phyloP scores from a whole-genome alignment of 768 basidiomycete genomes.

The Leccinum longicurvipes region DNA sequence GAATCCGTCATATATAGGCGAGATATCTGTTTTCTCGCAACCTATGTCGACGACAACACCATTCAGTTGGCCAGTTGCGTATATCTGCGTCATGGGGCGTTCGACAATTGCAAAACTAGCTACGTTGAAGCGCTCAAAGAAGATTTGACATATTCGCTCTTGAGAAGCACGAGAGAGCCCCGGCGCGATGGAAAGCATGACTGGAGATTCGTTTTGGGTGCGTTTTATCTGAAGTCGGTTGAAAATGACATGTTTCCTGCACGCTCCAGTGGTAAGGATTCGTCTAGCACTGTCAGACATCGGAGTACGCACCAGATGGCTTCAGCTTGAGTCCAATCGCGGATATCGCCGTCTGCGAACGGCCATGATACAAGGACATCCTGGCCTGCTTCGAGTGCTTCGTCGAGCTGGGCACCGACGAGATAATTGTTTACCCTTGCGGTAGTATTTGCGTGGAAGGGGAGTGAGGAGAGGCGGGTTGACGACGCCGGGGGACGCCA shows the following conservation, averaged over 20 bases:
- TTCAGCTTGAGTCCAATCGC: conserved; percentile 82
- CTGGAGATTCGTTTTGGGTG: conserved; percentile 83
- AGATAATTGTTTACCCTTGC: conserved; percentile 74
- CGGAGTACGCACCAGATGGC: conserved; percentile 70
- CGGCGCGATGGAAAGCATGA: conserved; percentile 67
- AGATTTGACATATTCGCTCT: conserved; percentile 75
- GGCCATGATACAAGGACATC: conserved; percentile 81
- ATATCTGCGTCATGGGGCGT: conserved; percentile 81
- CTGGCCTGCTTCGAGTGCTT: conserved; percentile 70
- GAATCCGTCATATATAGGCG: conserved; percentile 73
- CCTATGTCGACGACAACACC: conserved; percentile 85
- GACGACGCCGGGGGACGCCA: conserved; percentile 41
- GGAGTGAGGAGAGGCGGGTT: conserved; percentile 46
- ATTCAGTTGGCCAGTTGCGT: conserved; percentile 65
- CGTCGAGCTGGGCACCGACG: conserved; percentile 77
- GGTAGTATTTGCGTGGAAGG: conserved; percentile 40
- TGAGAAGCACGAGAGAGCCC: conserved; percentile 63
- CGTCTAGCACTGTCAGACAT: neutral
- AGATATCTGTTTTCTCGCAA: conserved; percentile 69
- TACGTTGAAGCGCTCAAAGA: conserved; percentile 92
- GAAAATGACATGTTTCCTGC: conserved; percentile 85
- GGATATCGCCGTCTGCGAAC: conserved; percentile 67
- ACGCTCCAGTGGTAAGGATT: conserved; percentile 4
- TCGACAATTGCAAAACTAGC: conserved; percentile 79
- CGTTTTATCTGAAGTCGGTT: conserved; percentile 70